Base-by-base conservation (phyloP, 2,329 filamentous ascomycete species). In the Fusarium redolens region DNA sequence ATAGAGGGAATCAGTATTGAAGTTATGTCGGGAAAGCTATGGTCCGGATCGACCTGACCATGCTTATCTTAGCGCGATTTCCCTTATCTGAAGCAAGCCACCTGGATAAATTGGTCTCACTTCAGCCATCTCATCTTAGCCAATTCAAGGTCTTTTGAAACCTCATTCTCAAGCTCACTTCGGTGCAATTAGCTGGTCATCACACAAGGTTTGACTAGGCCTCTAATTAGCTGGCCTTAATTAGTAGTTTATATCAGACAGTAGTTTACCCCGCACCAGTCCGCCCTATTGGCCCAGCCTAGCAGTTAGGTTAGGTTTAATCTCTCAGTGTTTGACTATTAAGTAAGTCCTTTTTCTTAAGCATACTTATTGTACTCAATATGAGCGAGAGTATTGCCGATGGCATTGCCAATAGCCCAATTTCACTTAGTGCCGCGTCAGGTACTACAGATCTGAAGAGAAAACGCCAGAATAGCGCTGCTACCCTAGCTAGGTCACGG, bases 221-320 rank as follows among this genome's bases (percentile, higher is more conserved):
- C 1, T 22, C 2, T 22, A 1, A 14, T 10, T 7, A 18, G 4
- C 5, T 33, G 1, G 17, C 5, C 2, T 10, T 2, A 22, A 13
- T 15, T 30, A 7, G 13, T 0, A 8, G 3, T 30, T 47, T n/a
- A 11, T 9, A 5, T n/a, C 3, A 20, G 18, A 13, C 18, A 3
- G 9, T 3, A 11, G 4, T 7, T 47, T 15, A 11, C 44, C 44
- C 8, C 44, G 1, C 30, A 13, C 5, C 44, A 33, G 11, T 7
- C 4, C 7, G n/a, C n/a, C 11, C 5, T 2, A 17, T 18, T 18
- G 10, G 5, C 30, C n/a, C 30, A 18, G 11, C 15, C 7, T 17
- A 22, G 15, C 47, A 33, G 7, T 17, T 7, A 14, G 30, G 30
- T 3, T 28, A 28, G 28, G 28, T 28, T 28, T 6, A 28, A 28